Percentiles rank a stretch among this genome's conserved stretches.
Conservation (phyloP, 495 filamentous ascomycete genomes). For the Pyrenula massariospora region DNA sequence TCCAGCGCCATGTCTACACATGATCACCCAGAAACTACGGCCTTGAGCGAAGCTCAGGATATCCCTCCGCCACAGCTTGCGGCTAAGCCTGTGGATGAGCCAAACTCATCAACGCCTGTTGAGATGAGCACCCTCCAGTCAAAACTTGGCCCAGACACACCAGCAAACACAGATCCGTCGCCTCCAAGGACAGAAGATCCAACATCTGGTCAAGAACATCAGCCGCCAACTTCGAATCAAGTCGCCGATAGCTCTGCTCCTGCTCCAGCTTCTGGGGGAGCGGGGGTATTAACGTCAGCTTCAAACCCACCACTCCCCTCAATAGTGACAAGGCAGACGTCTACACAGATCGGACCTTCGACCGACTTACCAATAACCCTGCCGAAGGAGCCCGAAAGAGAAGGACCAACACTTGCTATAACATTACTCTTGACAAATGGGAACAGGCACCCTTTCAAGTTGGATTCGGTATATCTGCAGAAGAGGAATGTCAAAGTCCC, state of each 20-base stretch:
- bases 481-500: constrained; percentile 68
- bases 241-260: not conserved
- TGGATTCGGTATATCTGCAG: constrained; percentile 73
- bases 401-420: constrained; percentile 40
- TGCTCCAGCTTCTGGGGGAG: not conserved
- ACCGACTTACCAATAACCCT: not conserved
- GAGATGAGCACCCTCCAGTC: not conserved
- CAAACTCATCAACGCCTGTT: not conserved
- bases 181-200: not conserved
- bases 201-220: not conserved
- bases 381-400: constrained; percentile 28
- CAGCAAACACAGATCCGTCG: not conserved
- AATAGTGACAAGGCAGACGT: not conserved
- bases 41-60: not conserved
- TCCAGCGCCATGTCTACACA: not conserved
- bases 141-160: not conserved
- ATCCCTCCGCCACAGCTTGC: not conserved
- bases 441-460: constrained; percentile 73
- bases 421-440: constrained; percentile 72
- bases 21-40: not conserved
- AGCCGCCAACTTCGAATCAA: not conserved
- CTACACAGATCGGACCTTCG: not conserved
- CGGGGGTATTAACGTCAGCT: not conserved
- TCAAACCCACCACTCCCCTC: not conserved
- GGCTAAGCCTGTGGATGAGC: not conserved